A percentile compares a stretch with the other conserved stretches of the same genome.
Evolutionary conservation across 345 rosid species (phyloP).

Genomic region (Hibiscus trionum): DNA sequence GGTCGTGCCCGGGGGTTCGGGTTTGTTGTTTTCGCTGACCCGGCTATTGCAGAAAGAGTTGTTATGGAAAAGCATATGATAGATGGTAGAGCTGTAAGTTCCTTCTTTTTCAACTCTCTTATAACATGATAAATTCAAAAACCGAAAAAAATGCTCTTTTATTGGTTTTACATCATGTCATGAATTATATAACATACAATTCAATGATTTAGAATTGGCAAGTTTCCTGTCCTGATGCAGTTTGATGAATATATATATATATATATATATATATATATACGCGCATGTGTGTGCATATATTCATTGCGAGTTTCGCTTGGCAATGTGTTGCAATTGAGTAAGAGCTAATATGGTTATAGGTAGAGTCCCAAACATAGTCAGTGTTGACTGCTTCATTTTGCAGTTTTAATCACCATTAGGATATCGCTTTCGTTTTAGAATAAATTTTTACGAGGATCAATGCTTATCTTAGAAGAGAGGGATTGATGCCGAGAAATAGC

Average conservation of each 20-base stretch:
- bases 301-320: conserved; percentile 6
- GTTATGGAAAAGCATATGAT: conserved; percentile 67
- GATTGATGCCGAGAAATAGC: background rate
- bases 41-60: conserved; percentile 72
- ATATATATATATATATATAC: background rate
- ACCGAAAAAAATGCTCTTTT: background rate
- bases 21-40: conserved; percentile 80
- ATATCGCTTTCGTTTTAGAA: background rate
- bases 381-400: background rate
- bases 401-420: background rate
- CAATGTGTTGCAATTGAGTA: conserved; percentile 10
- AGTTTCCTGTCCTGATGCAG: conserved; percentile 1
- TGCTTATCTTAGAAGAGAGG: background rate
- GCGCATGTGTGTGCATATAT: background rate
- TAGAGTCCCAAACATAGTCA: background rate
- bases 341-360: conserved; percentile 1
- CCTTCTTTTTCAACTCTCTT: conserved; percentile 3
- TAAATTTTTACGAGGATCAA: background rate
- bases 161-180: conserved; percentile 4
- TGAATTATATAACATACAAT: background rate
- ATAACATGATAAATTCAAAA: conserved; percentile 9
- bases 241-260: background rate
- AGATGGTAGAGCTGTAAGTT: conserved; percentile 84
- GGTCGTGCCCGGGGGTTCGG: conserved; percentile 99
- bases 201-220: conserved; percentile 1